Conservation (phyloP, 2,329 filamentous ascomycete species). For the Claviceps humidiphila region DNA sequence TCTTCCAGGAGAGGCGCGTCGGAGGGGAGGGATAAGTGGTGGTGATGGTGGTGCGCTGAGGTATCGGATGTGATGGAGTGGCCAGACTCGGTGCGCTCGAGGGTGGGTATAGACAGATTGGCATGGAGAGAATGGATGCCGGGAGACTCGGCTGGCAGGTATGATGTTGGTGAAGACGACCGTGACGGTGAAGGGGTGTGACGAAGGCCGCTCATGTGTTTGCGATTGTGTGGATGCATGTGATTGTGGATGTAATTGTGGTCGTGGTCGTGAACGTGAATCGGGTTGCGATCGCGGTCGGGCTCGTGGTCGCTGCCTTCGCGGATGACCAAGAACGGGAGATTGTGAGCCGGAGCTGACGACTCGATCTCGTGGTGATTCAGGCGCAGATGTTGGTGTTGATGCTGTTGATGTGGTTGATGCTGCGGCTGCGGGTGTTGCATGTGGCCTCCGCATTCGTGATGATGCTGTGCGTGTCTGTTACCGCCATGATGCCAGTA, state of each 20-base stretch:
- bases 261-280: constrained; percentile 2
- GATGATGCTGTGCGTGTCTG: background rate
- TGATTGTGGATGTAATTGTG: constrained; percentile 6
- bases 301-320: constrained; percentile 15
- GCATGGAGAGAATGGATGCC: background rate
- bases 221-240: background rate
- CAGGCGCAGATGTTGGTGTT: background rate
- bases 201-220: constrained; percentile 7
- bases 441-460: background rate
- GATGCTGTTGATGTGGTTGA: background rate
- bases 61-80: constrained; percentile 32
- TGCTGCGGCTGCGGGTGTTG: background rate
- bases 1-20: constrained; percentile 20
- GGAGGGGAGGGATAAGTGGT: constrained; percentile 16
- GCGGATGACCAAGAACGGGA: constrained; percentile 26
- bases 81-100: constrained; percentile 38
- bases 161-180: constrained; percentile 11
- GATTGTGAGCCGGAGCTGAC: constrained; percentile 19
- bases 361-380: constrained; percentile 10
- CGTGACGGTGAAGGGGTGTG: constrained; percentile 10
- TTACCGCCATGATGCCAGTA: background rate
- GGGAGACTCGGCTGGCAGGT: background rate
- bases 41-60: constrained; percentile 11
- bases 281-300: constrained; percentile 2
- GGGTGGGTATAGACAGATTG: constrained; percentile 9